Evolutionary conservation across 2,329 filamentous ascomycete species (phyloP).

Genomic region (Lasiodiplodia sp.): DNA sequence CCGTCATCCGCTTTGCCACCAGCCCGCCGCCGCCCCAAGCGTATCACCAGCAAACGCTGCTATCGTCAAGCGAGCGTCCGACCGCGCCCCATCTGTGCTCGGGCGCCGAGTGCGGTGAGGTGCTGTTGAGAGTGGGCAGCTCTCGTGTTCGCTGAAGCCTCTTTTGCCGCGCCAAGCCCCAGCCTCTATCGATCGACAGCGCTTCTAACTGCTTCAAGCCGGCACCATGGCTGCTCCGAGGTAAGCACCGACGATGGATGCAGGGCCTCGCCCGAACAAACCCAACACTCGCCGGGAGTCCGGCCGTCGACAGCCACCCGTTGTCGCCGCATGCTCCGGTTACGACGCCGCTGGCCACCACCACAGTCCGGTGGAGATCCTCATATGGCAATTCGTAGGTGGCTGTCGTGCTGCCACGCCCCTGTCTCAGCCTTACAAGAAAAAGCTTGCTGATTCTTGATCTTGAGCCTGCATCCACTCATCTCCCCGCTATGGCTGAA

Average conservation of each 20-base stretch:
- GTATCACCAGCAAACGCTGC: constrained; percentile 7
- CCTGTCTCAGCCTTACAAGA: constrained; percentile 21
- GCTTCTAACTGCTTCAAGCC: neutral
- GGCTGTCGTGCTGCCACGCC: neutral
- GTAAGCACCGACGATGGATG: neutral
- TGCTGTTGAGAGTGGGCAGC: neutral
- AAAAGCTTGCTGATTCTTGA: constrained; percentile 16
- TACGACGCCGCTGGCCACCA: constrained; percentile 4
- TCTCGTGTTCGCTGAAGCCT: constrained; percentile 22
- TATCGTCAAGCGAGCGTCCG: constrained; percentile 4
- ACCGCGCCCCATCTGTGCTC: constrained; percentile 2
- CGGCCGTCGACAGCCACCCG: constrained; percentile 7
- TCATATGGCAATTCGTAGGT: neutral
- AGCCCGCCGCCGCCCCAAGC: constrained; percentile 14
- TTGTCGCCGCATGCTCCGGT: constrained; percentile 5
- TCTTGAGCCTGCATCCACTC: neutral
- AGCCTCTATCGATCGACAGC: constrained; percentile 12
- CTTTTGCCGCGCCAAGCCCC: constrained; percentile 20
- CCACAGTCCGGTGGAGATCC: neutral
- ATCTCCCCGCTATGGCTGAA: neutral
- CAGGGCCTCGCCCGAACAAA: constrained; percentile 11
- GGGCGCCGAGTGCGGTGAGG: constrained; percentile 15
- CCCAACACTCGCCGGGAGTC: neutral
- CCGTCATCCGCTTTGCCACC: constrained; percentile 12
- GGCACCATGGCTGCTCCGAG: neutral